Base-by-base conservation (phyloP, 768 basidiomycete genomes). In the Suillus sp. region DNA sequence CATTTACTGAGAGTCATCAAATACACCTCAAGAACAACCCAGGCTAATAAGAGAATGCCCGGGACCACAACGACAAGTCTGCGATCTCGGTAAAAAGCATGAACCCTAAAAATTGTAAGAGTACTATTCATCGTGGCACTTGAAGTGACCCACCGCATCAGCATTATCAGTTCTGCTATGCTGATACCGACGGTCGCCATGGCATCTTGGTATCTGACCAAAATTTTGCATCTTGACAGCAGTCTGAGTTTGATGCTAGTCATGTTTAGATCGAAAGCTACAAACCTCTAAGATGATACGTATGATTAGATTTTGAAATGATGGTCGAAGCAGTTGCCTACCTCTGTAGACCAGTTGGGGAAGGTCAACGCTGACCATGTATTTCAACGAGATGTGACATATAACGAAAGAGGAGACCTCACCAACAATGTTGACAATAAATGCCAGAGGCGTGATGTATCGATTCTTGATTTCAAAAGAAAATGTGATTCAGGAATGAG, bases 401-500 rank as follows among this genome's bases (percentile, higher is more conserved):
- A 35, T 1, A 6, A 54, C 34, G 34, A 55, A 14, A 14, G 14
- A n/a, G 35, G 6, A 22, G 53, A 35, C n/a, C 34, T 22, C n/a
- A 55, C 53, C 82, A 5, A 69, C 58, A 0, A 86, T 65, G 62
- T 86, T 86, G 60, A 86, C 69, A 16, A 86, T 79, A 68, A 88
- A 88, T 2, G 82, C 83, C 1, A 86, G 70, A 0, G 85, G 85
- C 0, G 82, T 85, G 20, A 87, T 69, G 65, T 87, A 87, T 16
- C 86, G 81, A 67, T 86, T 87, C 84, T 87, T 50, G 22, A 14
- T 43, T 27, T 22, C 9, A 8, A 42, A n/a, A 27, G 18, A 34
- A 47, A 22, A 47, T 32, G 5, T n/a, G 4, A 27, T 35, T 22
- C 16, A 34, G 10, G 32, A 30, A 48, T 35, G 34, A 18, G 59